Evolutionary conservation across 495 filamentous ascomycete species (phyloP), one percentile per base, ranked within the genome.

Genomic region (Penicillium riverlandense): DNA sequence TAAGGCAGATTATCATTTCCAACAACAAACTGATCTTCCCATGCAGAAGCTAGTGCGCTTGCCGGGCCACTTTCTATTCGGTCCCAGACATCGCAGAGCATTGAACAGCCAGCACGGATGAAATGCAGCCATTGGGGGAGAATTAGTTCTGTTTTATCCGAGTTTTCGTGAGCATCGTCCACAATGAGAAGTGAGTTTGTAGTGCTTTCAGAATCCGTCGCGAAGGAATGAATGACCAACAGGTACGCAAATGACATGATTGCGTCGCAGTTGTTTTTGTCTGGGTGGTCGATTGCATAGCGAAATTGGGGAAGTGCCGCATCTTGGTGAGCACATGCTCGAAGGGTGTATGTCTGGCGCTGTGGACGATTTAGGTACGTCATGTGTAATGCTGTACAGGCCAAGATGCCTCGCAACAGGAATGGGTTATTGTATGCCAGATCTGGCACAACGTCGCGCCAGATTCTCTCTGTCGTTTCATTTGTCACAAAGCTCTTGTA

Each of bases 351-450:
- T 22, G 40, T n/a, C 10, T 43, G 29, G 8, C 45, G 35, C 32
- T 53, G 30, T 0, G 35, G 6, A 0, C 45, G 54, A 13, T 57
- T 28, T 8, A 58, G 16, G 27, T 54, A 53, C 10, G 59, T 57
- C 12, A 62, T 40, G 34, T 69, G 65, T 14, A 62, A 35, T 2
- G 61, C 52, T 3, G 66, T 38, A 29, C 59, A 61, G 8, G 68
- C 60, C 13, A 72, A 45, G 11, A 72, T 53, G 2, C 63, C 65
- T 22, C 67, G 57, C 11, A 65, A 36, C 0, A 72, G 40, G 33
- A 67, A 72, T 10, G 39, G 30, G 32, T 46, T 40, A 11, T 49
- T 38, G 8, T 39, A 44, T 4, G 62, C 57, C 11, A 63, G 43
- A 7, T 47, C 40, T 1, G 57, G 50, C 4, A 66, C 46, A 1